These are phyloP conservation scores for Chrysosporium queenslandicum DNA, from an alignment of 2,329 filamentous ascomycete genomes.

Conservation along the genomic window DNA sequence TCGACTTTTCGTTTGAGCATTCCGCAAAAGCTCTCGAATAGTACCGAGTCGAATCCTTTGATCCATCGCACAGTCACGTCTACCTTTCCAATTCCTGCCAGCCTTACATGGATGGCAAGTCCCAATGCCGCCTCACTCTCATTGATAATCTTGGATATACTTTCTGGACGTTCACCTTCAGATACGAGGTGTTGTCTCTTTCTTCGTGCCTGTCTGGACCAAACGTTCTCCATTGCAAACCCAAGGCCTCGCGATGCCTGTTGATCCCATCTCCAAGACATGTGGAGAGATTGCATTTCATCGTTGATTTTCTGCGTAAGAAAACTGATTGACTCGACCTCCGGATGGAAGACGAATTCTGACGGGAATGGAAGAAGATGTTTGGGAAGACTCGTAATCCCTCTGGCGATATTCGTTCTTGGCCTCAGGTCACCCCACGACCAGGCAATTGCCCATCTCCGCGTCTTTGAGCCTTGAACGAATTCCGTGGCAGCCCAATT, in stretches of 20 bases:
- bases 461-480: conserved; percentile 65
- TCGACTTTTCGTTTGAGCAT: conserved; percentile 54
- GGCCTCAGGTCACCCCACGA: conserved; percentile 64
- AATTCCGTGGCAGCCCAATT: conserved; percentile 81
- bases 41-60: conserved; percentile 58
- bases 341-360: conserved; percentile 36
- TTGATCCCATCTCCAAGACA: conserved; percentile 57
- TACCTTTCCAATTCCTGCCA: conserved; percentile 26
- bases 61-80: conserved; percentile 57
- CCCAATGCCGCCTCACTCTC: conserved; percentile 42
- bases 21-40: conserved; percentile 83
- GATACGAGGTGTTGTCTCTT: conserved; percentile 32
- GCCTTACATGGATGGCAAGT: conserved; percentile 32
- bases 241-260: conserved; percentile 49
- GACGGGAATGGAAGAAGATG: conserved; percentile 46
- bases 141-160: conserved; percentile 23
- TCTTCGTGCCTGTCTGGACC: conserved; percentile 63
- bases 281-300: conserved; percentile 47
- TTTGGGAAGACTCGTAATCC: conserved; percentile 39
- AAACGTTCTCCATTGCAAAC: conserved; percentile 58
- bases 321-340: conserved; percentile 23
- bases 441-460: conserved; percentile 83
- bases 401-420: conserved; percentile 36
- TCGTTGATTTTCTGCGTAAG: conserved; percentile 35
- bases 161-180: conserved; percentile 16